Evolutionary conservation across 306 rosid genomes (phyloP).

Genomic region (Hippophae tibetana): DNA sequence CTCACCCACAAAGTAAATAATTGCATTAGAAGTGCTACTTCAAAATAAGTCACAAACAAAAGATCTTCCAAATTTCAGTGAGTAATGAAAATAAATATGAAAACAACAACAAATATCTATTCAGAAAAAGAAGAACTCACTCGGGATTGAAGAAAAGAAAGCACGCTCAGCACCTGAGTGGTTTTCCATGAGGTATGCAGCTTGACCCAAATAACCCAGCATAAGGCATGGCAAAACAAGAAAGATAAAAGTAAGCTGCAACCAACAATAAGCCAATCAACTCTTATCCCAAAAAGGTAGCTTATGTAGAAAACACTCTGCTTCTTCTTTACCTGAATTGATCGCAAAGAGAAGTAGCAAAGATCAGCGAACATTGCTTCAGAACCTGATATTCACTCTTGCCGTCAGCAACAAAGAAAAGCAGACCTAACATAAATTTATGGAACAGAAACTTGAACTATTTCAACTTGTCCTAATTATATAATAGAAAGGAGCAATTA

Average conservation of each 20-base stretch:
- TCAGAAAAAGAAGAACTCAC: constrained; percentile 34
- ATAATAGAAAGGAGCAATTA: too few species aligned
- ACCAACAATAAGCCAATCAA: constrained; percentile 25
- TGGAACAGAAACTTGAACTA: background rate
- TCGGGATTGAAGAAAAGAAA: constrained; percentile 77
- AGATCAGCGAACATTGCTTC: constrained; percentile 99
- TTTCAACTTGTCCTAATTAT: background rate
- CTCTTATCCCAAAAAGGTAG: constrained; percentile 1
- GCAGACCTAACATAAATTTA: background rate
- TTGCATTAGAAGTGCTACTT: too few species aligned
- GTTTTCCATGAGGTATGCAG: constrained; percentile 83
- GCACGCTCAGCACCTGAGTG: constrained; percentile 45
- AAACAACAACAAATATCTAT: background rate
- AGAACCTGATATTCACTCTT: constrained; percentile 57
- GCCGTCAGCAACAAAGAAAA: constrained; percentile 14
- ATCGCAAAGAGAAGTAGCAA: constrained; percentile 86
- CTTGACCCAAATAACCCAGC: constrained; percentile 99
- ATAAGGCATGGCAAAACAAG: constrained; percentile 90
- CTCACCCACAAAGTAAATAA: too few species aligned
- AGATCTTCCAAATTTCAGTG: too few species aligned
- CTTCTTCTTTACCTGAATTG: constrained; percentile 69
- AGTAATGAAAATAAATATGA: background rate
- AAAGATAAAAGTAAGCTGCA: constrained; percentile 87
- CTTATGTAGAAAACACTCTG: background rate
- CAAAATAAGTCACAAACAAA: too few species aligned